phyloP scores from a whole-genome alignment of 257 asterid species.

The Striga asiatica region DNA sequence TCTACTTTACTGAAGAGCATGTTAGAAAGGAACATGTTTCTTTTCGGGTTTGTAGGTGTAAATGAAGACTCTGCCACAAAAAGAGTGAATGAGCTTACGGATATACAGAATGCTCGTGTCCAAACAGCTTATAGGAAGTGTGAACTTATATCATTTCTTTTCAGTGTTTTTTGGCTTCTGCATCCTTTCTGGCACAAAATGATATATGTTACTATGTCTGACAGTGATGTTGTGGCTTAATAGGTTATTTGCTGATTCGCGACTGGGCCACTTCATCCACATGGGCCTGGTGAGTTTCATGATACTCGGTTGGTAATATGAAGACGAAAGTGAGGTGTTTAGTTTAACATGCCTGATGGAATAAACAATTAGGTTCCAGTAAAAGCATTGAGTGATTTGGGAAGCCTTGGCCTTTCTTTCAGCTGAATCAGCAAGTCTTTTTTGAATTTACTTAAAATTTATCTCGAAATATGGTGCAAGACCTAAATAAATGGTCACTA shows the following conservation, averaged over 20 bases:
- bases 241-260: background rate
- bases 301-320: background rate
- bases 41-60: constrained; percentile 60
- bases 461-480: no score
- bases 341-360: background rate
- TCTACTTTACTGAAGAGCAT: constrained; percentile 50
- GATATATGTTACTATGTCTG: background rate
- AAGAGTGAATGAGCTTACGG: constrained; percentile 59
- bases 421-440: no score
- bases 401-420: no score
- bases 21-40: constrained; percentile 64
- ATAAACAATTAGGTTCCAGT: background rate
- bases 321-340: background rate
- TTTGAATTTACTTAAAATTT: no score
- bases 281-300: background rate
- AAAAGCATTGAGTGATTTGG: background rate
- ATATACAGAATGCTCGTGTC: constrained; percentile 48
- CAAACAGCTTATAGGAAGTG: constrained; percentile 48
- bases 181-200: background rate
- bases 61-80: constrained; percentile 53
- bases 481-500: no score
- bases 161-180: background rate
- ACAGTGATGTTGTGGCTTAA: background rate
- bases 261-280: background rate
- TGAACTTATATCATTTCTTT: background rate